A percentile compares a stretch with the other conserved stretches of the same genome.
These are phyloP conservation scores for Didymellaceae sp. DNA, from an alignment of 2,329 filamentous ascomycete species.

Conservation along the genomic window DNA sequence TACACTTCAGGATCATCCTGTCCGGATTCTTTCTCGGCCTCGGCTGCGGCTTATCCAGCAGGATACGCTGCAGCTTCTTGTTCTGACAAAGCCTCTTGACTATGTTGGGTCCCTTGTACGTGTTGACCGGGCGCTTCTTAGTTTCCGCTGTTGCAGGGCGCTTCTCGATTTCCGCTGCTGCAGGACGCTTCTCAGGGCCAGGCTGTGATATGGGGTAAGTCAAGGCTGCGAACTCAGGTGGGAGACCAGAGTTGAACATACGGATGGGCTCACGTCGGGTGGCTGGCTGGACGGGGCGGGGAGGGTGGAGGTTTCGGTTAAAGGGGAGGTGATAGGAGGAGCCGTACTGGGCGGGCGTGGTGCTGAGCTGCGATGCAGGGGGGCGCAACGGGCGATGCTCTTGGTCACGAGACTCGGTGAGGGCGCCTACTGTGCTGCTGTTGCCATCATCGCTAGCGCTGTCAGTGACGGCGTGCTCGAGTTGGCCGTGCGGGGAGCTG, in stretches of 20 bases:
- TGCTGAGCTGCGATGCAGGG: neutral
- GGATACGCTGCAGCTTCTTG: slow-evolving; percentile 23
- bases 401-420: neutral
- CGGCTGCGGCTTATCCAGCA: slow-evolving; percentile 20
- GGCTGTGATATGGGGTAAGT: neutral
- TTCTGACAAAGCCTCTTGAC: slow-evolving; percentile 29
- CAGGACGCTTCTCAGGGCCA: neutral
- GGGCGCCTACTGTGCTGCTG: neutral
- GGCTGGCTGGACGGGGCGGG: slow-evolving; percentile 4
- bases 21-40: slow-evolving; percentile 19
- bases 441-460: no score
- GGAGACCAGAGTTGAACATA: neutral
- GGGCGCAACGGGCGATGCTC: neutral
- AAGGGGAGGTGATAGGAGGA: neutral
- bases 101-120: slow-evolving; percentile 21
- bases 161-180: no score
- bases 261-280: slow-evolving; percentile 7
- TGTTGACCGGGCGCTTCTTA: slow-evolving; percentile 14
- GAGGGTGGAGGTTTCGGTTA: neutral
- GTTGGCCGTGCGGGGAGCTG: neutral
- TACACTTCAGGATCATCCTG: slow-evolving; percentile 11
- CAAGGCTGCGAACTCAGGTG: neutral
- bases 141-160: neutral
- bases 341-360: neutral
- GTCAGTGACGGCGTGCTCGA: neutral